Evolutionary conservation across 495 filamentous ascomycete species (phyloP).

Genomic region (Parmelia sp.): DNA sequence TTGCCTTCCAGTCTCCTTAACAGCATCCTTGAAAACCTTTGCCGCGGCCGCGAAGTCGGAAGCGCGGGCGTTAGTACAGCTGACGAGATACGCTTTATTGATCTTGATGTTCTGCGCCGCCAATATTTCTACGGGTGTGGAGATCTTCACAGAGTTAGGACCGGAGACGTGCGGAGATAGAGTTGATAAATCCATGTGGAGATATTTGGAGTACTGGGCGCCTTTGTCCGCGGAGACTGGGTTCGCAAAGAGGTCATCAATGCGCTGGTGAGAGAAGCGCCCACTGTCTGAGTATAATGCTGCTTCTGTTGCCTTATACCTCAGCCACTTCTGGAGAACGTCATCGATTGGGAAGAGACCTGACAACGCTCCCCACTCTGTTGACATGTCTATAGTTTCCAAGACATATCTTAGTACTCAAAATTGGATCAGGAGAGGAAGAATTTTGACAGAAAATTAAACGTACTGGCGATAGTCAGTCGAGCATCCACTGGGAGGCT

Average conservation of each 20-base stretch:
- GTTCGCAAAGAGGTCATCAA: conserved; percentile 67
- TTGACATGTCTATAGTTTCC: conserved; percentile 62
- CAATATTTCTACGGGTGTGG: conserved; percentile 71
- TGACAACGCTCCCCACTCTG: conserved; percentile 72
- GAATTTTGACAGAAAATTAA: not conserved
- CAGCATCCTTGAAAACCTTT: conserved; percentile 76
- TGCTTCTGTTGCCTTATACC: conserved; percentile 64
- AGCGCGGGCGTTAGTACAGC: conserved; percentile 81
- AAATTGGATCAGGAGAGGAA: too few species aligned
- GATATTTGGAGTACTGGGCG: conserved; percentile 74
- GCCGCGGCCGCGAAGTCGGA: conserved; percentile 82
- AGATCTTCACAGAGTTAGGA: conserved; percentile 86
- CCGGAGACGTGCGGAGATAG: conserved; percentile 84
- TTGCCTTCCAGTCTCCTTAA: conserved; percentile 44
- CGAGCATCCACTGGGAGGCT: conserved; percentile 73
- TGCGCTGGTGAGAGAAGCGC: conserved; percentile 59
- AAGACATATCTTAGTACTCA: too few species aligned
- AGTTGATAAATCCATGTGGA: conserved; percentile 72
- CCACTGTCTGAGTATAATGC: conserved; percentile 45
- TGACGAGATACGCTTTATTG: conserved; percentile 84
- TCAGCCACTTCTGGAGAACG: conserved; percentile 67
- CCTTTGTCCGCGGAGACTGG: conserved; percentile 64
- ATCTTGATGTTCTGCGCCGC: conserved; percentile 64
- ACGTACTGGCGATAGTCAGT: conserved; percentile 62
- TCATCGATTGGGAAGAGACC: conserved; percentile 75